Evolutionary conservation across 805 yeast species (phyloP).

Genomic region (Jamesozyma jinghongensis): DNA sequence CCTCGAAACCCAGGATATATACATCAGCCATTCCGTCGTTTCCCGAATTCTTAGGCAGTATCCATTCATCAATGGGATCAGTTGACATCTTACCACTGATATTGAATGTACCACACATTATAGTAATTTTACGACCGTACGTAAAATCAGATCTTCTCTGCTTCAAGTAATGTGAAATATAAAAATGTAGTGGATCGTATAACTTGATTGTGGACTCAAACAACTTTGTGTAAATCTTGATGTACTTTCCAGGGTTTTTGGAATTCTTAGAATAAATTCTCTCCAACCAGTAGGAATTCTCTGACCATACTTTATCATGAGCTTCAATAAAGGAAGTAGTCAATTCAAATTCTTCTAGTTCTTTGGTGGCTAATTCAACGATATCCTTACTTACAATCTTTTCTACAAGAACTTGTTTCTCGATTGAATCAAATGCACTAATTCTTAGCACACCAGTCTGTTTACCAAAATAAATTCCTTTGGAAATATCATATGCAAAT

Average conservation of each 20-base stretch:
- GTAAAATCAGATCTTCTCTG: slow-evolving; percentile 47
- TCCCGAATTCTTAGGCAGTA: slow-evolving; percentile 48
- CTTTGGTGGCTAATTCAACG: slow-evolving; percentile 34
- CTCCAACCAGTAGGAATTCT: slow-evolving; percentile 78
- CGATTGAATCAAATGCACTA: slow-evolving; percentile 84
- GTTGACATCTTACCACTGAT: slow-evolving; percentile 60
- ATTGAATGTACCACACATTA: slow-evolving; percentile 82
- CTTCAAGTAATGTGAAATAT: slow-evolving; percentile 57
- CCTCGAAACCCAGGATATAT: slow-evolving; percentile 80
- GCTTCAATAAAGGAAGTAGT: slow-evolving; percentile 46
- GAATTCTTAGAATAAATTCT: slow-evolving; percentile 52
- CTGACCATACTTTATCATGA: slow-evolving; percentile 85
- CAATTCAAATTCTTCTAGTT: slow-evolving; percentile 34
- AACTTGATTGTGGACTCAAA: slow-evolving; percentile 44
- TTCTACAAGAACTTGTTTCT: slow-evolving; percentile 69
- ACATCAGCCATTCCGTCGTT: slow-evolving; percentile 47
- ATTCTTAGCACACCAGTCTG: slow-evolving; percentile 88
- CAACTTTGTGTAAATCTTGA: slow-evolving; percentile 21
- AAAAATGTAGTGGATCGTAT: slow-evolving; percentile 86
- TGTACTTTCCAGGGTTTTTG: slow-evolving; percentile 24
- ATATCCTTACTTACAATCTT: slow-evolving; percentile 66
- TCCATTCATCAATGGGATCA: slow-evolving; percentile 63
- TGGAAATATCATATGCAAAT: slow-evolving; percentile 58
- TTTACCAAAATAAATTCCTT: slow-evolving; percentile 55
- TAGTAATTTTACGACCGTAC: slow-evolving; percentile 45